A percentile compares a stretch with the other conserved stretches of the same genome.
Evolutionary conservation across 2,329 filamentous ascomycete species (phyloP).

Genomic region (Zalaria obscura): DNA sequence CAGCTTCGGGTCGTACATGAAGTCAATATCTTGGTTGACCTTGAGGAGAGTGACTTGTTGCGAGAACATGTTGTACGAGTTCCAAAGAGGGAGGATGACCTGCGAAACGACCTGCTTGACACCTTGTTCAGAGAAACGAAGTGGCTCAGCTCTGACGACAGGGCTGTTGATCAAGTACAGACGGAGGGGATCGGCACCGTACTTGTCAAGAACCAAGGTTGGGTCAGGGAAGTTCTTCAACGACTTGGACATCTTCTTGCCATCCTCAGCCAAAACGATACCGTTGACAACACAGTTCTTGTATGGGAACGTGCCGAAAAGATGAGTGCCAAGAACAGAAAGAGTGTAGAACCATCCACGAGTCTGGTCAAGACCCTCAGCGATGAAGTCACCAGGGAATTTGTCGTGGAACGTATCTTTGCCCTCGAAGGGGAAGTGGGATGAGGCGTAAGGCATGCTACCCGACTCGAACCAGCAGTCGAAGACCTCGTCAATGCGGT

Average conservation of each 20-base stretch:
- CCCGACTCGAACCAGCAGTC: conserved; percentile 97
- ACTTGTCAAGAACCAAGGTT: conserved; percentile 65
- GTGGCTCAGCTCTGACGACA: conserved; percentile 78
- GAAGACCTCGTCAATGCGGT: conserved; percentile 75
- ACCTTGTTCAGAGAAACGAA: conserved; percentile 80
- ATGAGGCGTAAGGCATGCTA: conserved; percentile 84
- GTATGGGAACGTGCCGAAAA: conserved; percentile 76
- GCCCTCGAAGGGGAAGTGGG: conserved; percentile 86
- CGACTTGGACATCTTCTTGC: conserved; percentile 98
- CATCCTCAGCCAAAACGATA: conserved; percentile 84
- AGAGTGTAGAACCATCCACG: conserved; percentile 96
- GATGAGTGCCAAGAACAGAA: conserved; percentile 72
- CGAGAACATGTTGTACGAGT: conserved; percentile 93
- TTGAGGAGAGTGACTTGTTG: conserved; percentile 75
- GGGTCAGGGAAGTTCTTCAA: conserved; percentile 95
- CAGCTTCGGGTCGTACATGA: conserved; percentile 60
- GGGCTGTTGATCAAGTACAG: conserved; percentile 97
- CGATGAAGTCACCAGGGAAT: conserved; percentile 89
- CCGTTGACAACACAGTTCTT: conserved; percentile 95
- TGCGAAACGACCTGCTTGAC: conserved; percentile 93
- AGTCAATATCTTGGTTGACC: conserved; percentile 69
- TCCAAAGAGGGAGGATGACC: conserved; percentile 84
- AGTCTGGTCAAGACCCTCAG: conserved; percentile 85
- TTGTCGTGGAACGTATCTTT: conserved; percentile 48
- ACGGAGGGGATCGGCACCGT: conserved; percentile 82